Evolutionary conservation across 2,329 filamentous ascomycete genomes (phyloP).

Genomic region (Ceratocystis lukuohia): DNA sequence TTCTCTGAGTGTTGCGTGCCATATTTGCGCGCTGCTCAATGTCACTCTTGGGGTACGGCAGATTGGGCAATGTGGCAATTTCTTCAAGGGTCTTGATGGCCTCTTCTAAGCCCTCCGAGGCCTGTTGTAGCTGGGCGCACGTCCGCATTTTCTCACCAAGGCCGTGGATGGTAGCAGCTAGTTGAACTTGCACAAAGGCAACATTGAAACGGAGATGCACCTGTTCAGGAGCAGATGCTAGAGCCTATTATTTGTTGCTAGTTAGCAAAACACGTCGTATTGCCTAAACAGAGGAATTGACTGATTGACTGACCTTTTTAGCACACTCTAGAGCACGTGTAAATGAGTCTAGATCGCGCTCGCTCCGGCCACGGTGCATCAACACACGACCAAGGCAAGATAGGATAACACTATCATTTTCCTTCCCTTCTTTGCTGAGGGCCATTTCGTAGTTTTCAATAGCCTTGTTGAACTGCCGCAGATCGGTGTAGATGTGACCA

Average conservation of each 20-base stretch:
- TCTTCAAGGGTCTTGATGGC: slow-evolving; percentile 63
- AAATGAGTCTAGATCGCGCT: slow-evolving; percentile 45
- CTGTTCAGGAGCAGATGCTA: slow-evolving; percentile 66
- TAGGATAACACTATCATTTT: slow-evolving; percentile 62
- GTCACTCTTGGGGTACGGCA: slow-evolving; percentile 81
- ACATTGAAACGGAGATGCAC: slow-evolving; percentile 95
- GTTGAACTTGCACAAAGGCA: slow-evolving; percentile 90
- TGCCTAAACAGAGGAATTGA: slow-evolving; percentile 4
- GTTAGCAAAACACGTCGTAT: background rate
- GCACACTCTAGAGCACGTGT: slow-evolving; percentile 46
- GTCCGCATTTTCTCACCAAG: slow-evolving; percentile 65
- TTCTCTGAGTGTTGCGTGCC: slow-evolving; percentile 87
- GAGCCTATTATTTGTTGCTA: slow-evolving; percentile 39
- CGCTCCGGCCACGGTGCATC: slow-evolving; percentile 61
- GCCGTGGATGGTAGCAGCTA: slow-evolving; percentile 66
- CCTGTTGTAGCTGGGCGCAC: slow-evolving; percentile 66
- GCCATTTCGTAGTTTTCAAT: slow-evolving; percentile 92
- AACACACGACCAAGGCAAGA: slow-evolving; percentile 80
- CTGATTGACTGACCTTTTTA: slow-evolving; percentile 41
- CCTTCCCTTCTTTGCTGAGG: slow-evolving; percentile 60
- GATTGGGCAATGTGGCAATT: slow-evolving; percentile 47
- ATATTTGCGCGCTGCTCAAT: slow-evolving; percentile 94
- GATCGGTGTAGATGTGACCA: slow-evolving; percentile 80
- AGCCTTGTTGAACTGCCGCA: slow-evolving; percentile 78
- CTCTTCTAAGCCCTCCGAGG: slow-evolving; percentile 65